Evolutionary conservation across 192 early-diverging fungal species (phyloP), one percentile per base, ranked within the genome.

Genomic region (Rhizophagus prolifer): DNA sequence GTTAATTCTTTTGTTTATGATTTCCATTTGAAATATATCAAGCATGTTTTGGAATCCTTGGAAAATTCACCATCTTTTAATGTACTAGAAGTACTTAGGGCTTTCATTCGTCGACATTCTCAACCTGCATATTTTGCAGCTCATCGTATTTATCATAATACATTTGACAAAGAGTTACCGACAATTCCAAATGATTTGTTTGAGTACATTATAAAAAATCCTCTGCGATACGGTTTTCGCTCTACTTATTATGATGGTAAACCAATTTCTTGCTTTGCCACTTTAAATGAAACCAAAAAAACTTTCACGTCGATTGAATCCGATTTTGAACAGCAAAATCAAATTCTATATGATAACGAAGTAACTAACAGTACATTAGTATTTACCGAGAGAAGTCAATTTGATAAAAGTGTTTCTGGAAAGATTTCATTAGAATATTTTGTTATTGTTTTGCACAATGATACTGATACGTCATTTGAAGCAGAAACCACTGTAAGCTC

Each of bases 1-100:
- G 85, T 89, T 63, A 88, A 89, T 64, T 89, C 88, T 9, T 90
- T 90, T 79, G 85, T 88, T 12, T 88, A 86, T 70, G 89, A 90
- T 67, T 90, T 89, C 66, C 85, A 86, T 47, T 72, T 90, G 10
- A 82, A 85, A 60, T 87, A 86, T 67, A 82, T 88, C 21, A 82
- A 84, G 34, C 74, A 81, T 14, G 84, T 84, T 19, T 74, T 88
- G 41, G 81, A 84, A 70, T 78, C 81, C n/a, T 66, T 70, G 0
- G 58, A 60, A 41, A 67, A 82, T 9, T 81, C 86, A 16, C 77
- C 65, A 10, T 77, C 85, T 10, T 78, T 88, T 10, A 83, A 88
- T 67, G 60, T 90, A 9, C 30, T 90, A 16, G 83, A 85, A 75
- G 79, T 88, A 9, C 72, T 90, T 23, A 80, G 82, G 23, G 80